phyloP scores from a whole-genome alignment of 2,329 filamentous ascomycete genomes.

The Celoporthe dispersa region DNA sequence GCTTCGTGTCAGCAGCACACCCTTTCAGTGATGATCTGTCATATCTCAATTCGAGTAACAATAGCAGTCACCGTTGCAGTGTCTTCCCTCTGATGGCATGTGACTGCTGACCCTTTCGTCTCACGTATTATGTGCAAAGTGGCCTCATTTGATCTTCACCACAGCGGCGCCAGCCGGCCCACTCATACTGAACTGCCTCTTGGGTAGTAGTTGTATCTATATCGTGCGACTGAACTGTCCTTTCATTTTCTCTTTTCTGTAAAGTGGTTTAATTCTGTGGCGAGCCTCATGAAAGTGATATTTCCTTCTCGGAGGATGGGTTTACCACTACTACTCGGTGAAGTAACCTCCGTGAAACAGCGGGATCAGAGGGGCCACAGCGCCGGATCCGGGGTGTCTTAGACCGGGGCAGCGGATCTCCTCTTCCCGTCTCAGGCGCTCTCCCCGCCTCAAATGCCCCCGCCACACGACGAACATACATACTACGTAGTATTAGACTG shows the following conservation, averaged over 20 bases:
- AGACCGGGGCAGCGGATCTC: not conserved
- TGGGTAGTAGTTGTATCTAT: not conserved
- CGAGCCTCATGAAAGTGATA: not conserved
- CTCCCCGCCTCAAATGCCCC: no score
- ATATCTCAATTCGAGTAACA: not conserved
- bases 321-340: not conserved
- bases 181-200: not conserved
- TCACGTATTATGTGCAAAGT: not conserved
- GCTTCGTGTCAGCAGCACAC: not conserved
- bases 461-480: not conserved
- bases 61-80: no score
- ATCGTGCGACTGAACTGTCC: not conserved
- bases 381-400: conserved; percentile 3
- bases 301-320: not conserved
- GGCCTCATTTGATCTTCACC: not conserved
- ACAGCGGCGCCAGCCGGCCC: not conserved
- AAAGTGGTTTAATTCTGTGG: not conserved
- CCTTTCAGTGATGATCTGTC: not conserved
- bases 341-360: not conserved
- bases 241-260: not conserved
- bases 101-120: not conserved
- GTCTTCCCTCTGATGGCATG: not conserved
- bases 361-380: not conserved
- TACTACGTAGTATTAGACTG: not conserved
- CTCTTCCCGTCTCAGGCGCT: not conserved